Conservation (phyloP, 495 filamentous ascomycete genomes). For the Aspergillus bridgeri region DNA sequence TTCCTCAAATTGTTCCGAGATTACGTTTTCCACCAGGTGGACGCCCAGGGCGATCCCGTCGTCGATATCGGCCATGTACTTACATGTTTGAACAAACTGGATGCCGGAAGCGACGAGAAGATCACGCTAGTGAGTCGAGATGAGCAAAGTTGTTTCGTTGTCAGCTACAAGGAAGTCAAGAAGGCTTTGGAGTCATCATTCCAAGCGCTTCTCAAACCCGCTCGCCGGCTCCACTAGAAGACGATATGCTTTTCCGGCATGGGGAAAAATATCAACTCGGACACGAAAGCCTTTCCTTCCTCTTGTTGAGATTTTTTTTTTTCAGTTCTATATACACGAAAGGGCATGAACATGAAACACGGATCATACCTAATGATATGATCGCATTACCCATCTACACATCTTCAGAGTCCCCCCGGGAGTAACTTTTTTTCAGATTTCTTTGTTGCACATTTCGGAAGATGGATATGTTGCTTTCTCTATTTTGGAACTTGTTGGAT, state of each 20-base stretch:
- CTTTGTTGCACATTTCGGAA: neutral
- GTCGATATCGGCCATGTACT: conserved; percentile 83
- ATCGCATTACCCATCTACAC: neutral
- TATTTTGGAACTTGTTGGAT: neutral
- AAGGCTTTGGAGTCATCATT: conserved; percentile 75
- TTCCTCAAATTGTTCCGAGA: conserved; percentile 91
- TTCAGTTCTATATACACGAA: neutral
- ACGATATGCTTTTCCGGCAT: neutral
- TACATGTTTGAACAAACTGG: conserved; percentile 80
- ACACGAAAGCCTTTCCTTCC: conserved; percentile 23
- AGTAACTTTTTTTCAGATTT: too few relatives aligned
- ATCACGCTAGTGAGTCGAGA: conserved; percentile 82
- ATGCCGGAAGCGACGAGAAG: conserved; percentile 84
- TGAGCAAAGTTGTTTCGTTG: conserved; percentile 79
- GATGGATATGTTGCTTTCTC: neutral
- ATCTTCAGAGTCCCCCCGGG: neutral
- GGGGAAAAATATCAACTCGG: too few relatives aligned
- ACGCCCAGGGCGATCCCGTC: conserved; percentile 73
- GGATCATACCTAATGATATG: neutral
- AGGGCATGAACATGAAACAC: neutral
- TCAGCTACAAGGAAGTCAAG: conserved; percentile 85
- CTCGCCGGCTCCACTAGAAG: conserved; percentile 41
- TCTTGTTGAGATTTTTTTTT: conserved; percentile 40
- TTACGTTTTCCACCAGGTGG: conserved; percentile 94
- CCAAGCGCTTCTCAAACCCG: conserved; percentile 65